Evolutionary conservation across 2,329 filamentous ascomycete species (phyloP).

Genomic region (Verticillium tricorpus): DNA sequence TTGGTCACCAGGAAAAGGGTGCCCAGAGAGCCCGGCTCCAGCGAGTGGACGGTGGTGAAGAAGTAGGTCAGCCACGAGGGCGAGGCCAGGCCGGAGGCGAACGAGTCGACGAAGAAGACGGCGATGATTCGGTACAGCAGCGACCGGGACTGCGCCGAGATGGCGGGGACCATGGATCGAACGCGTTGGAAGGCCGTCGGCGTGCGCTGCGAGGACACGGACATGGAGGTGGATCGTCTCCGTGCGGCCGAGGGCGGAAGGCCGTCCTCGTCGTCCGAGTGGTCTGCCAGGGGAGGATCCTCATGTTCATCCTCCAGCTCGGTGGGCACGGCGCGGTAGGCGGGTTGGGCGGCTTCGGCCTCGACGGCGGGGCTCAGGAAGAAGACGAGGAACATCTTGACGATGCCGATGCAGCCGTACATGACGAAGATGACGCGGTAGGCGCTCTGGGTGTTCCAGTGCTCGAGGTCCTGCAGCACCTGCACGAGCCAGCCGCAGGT

Average conservation of each 20-base stretch:
- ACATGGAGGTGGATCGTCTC: neutral
- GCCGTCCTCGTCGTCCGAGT: neutral
- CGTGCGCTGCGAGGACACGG: conserved; percentile 18
- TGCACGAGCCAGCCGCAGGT: conserved; percentile 56
- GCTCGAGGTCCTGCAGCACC: conserved; percentile 33
- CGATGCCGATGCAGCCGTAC: conserved; percentile 51
- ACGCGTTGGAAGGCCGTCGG: conserved; percentile 43
- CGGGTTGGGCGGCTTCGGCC: conserved; percentile 15
- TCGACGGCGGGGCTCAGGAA: conserved; percentile 44
- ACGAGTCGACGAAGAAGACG: conserved; percentile 45
- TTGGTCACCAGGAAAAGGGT: conserved; percentile 51
- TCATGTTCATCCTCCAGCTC: neutral
- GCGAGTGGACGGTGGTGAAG: conserved; percentile 42
- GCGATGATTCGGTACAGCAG: conserved; percentile 54
- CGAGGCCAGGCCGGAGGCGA: conserved; percentile 62
- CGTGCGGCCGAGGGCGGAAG: neutral
- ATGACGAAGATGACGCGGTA: conserved; percentile 53
- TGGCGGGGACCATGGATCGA: conserved; percentile 45
- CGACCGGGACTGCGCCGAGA: conserved; percentile 54
- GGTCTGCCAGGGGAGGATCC: neutral
- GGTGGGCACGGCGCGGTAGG: neutral
- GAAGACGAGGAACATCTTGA: conserved; percentile 52
- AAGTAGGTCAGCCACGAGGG: conserved; percentile 56
- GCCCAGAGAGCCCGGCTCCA: conserved; percentile 46
- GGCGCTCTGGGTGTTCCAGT: conserved; percentile 39